Conservation (phyloP, 2,329 filamentous ascomycete genomes). For the Xylaria sp. region DNA sequence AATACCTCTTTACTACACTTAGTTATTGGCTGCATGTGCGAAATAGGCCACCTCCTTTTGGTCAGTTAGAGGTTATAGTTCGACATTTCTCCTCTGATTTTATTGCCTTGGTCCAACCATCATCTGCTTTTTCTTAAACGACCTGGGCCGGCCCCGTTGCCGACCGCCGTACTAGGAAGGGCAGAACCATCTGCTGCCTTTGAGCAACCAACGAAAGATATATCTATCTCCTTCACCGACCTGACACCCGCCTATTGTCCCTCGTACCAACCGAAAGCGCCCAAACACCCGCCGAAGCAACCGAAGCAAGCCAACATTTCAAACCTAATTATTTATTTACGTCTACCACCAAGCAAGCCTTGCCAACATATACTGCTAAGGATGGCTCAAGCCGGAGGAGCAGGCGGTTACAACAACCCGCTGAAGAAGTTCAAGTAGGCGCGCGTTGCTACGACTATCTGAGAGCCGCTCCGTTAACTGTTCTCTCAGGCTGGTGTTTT, state of each 20-base stretch:
- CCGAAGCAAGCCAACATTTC: slow-evolving; percentile 6
- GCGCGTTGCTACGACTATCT: slow-evolving; percentile 37
- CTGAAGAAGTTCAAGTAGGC: slow-evolving; percentile 99
- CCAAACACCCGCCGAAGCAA: background rate
- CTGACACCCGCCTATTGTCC: slow-evolving; percentile 2
- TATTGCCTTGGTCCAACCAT: slow-evolving; percentile 6
- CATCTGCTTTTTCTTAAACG: slow-evolving; percentile 1
- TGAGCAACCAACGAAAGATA: slow-evolving; percentile 2
- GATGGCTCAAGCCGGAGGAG: slow-evolving; percentile 76
- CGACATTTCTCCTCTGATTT: slow-evolving; percentile 7
- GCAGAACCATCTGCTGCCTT: background rate
- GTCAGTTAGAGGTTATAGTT: slow-evolving; percentile 13
- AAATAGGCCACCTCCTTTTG: slow-evolving; percentile 28
- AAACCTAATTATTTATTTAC: background rate
- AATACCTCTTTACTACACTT: slow-evolving; percentile 4
- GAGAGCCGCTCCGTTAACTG: slow-evolving; percentile 20
- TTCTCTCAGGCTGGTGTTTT: slow-evolving; percentile 81
- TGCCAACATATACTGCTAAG: slow-evolving; percentile 43
- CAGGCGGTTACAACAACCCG: slow-evolving; percentile 93
- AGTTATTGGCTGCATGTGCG: slow-evolving; percentile 9
- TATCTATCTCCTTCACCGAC: slow-evolving; percentile 4
- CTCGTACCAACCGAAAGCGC: slow-evolving; percentile 8
- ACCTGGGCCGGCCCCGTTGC: background rate
- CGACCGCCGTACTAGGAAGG: background rate
- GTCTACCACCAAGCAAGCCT: background rate